Evolutionary conservation across 2,329 filamentous ascomycete species (phyloP).

Genomic region (Sarocladium oryzae): DNA sequence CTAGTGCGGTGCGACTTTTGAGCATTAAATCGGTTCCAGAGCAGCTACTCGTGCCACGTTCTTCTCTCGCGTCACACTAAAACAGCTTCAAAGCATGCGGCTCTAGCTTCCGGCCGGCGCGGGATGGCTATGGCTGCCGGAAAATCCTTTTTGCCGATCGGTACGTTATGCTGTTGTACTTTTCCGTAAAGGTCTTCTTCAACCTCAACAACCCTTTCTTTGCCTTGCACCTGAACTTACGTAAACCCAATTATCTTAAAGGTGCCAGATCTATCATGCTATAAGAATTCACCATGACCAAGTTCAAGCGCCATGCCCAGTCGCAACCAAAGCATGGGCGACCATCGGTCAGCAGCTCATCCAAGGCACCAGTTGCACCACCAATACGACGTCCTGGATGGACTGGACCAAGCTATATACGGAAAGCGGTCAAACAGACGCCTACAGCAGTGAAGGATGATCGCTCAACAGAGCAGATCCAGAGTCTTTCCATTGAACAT

Average conservation of each 20-base stretch:
- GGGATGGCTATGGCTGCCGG: neutral
- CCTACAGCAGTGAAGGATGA: slow-evolving; percentile 11
- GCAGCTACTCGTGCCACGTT: no score
- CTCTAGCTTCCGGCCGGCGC: slow-evolving; percentile 1
- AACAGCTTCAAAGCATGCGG: slow-evolving; percentile 3
- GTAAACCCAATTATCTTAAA: neutral
- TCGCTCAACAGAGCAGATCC: slow-evolving; percentile 10
- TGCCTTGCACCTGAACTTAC: neutral
- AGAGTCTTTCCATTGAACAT: slow-evolving; percentile 13
- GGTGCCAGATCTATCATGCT: slow-evolving; percentile 6
- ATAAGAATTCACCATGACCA: slow-evolving; percentile 10
- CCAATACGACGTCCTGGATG: slow-evolving; percentile 13
- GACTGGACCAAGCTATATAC: slow-evolving; percentile 13
- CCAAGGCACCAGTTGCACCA: slow-evolving; percentile 12
- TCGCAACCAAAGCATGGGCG: slow-evolving; percentile 15
- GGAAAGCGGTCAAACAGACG: slow-evolving; percentile 8
- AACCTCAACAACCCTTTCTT: neutral
- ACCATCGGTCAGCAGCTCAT: slow-evolving; percentile 13
- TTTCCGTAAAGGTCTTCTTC: neutral
- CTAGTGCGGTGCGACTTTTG: no score
- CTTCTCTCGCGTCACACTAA: no score
- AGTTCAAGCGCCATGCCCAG: slow-evolving; percentile 14
- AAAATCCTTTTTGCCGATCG: slow-evolving; percentile 10
- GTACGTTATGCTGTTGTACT: neutral
- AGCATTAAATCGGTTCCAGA: no score